A percentile compares a stretch with the other conserved stretches of the same genome.
Evolutionary conservation across 345 rosid genomes (phyloP).

Genomic region (Barbarea vulgaris): DNA sequence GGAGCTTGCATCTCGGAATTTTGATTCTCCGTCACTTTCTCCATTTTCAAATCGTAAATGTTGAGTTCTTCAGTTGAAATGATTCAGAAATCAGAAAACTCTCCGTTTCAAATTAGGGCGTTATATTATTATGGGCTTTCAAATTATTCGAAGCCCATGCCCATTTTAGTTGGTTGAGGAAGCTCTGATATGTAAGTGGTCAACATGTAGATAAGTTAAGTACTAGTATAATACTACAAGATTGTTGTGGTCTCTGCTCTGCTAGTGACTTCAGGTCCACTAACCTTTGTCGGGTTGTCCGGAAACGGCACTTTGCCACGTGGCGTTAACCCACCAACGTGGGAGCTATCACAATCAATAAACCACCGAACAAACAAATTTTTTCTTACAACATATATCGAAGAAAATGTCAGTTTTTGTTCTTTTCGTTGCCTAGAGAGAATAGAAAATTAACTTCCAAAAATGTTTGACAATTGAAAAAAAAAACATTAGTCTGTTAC

Average conservation of each 20-base stretch:
- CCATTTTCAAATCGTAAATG: neutral
- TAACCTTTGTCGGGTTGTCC: constrained; percentile 34
- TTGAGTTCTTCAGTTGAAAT: neutral
- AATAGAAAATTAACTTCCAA: neutral
- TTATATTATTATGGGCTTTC: constrained; percentile 8
- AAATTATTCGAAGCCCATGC: constrained; percentile 7
- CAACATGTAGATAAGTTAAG: constrained; percentile 15
- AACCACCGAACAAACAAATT: too few species aligned
- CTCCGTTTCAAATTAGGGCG: neutral
- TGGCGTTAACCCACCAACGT: constrained; percentile 30
- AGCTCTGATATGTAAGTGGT: constrained; percentile 11
- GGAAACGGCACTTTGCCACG: constrained; percentile 5
- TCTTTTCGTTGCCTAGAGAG: too few species aligned
- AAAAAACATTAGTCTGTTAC: constrained; percentile 1
- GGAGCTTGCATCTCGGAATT: constrained; percentile 10
- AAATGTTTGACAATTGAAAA: neutral
- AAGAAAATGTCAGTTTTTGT: neutral
- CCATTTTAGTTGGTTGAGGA: constrained; percentile 11
- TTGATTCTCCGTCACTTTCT: constrained; percentile 26
- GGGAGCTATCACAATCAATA: constrained; percentile 37
- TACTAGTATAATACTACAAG: too few species aligned
- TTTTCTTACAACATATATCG: neutral
- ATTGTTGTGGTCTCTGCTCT: too few species aligned
- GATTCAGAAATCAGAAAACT: neutral
- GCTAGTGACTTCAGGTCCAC: constrained; percentile 40